Base-by-base conservation (phyloP, 257 asterid genomes). In the Nicotiana otophora region DNA sequence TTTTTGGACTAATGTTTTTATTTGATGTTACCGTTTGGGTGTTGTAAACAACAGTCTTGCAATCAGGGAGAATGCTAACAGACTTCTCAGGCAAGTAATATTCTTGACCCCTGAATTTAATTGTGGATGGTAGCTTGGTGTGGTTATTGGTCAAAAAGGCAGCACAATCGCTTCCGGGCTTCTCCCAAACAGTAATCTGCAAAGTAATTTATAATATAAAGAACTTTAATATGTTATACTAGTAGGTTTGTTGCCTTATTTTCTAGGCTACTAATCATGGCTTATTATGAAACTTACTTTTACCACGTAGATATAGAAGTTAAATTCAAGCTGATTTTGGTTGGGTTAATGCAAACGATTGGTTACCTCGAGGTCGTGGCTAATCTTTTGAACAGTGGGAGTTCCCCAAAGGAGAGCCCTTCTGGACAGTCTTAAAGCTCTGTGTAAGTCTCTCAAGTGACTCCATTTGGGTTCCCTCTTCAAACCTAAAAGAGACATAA, bases 41-140 rank as follows among this genome's bases (percentile, higher is more conserved):
- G 94, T 96, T 96, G 89, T 48, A 93, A 78, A 94, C 97, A 0
- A 94, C 94, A 33, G 98, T 96, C 87, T 90, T 92, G 88, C 99
- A 96, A 54, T 96, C 99, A 1, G 99, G 98, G 7, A 96, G 91
- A 84, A 96, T 92, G 93, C 99, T 96, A 57, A 93, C 86, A 80
- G 99, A 96, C 65, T 88, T 91, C 12, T 83, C 83, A 2, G 94
- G 98, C 53, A 94, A 26, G 87, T 72, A 90, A 75, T 93, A 92
- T 12, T 90, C 90, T 0, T 83, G 81, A 0, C 94, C 97, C 91
- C 92, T 90, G 84, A 91, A 96, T 36, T 84, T 90, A 14, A 96
- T 84, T 4, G 76, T 88, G 19, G 33, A 53, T 23, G 85, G 70
- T 4, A 39, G 83, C 63, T 36, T 86, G 33, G 96, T 72, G 74